phyloP scores from a whole-genome alignment of 192 early-diverging fungal species.

The Tieghemiomyces parasiticus region DNA sequence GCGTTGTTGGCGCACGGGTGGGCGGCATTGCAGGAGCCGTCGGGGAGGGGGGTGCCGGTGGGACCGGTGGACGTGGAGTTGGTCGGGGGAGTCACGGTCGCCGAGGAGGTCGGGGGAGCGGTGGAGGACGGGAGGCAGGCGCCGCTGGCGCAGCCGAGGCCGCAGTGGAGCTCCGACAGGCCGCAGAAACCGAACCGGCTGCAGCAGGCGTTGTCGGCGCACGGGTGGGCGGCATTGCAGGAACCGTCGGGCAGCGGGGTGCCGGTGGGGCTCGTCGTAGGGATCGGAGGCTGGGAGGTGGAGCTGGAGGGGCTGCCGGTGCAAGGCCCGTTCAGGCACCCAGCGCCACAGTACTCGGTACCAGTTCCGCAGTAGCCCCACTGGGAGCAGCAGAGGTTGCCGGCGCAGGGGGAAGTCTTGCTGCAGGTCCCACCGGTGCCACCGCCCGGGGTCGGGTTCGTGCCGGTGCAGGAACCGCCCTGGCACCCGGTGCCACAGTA shows the following conservation, averaged over 20 bases:
- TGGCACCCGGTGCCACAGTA: conserved; percentile 15
- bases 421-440: not conserved
- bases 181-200: conserved; percentile 16
- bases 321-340: conserved; percentile 13
- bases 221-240: not conserved
- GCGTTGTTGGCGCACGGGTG: conserved; percentile 5
- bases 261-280: too few relatives aligned
- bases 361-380: conserved; percentile 14
- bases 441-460: not conserved
- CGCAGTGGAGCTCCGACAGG: conserved; percentile 11
- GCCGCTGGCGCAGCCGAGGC: conserved; percentile 11
- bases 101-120: not conserved
- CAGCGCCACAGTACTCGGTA: conserved; percentile 10
- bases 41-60: too few relatives aligned
- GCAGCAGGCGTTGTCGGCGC: conserved; percentile 12
- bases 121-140: not conserved
- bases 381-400: conserved; percentile 12
- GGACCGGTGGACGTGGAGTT: too few relatives aligned
- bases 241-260: too few relatives aligned
- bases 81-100: not conserved
- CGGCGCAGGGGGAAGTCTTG: not conserved
- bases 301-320: not conserved
- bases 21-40: conserved; percentile 1
- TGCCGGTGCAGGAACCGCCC: conserved; percentile 1
- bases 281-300: too few relatives aligned